Conservation (phyloP, 176 grass and related monocot species). For the Aegilops speltoides region DNA sequence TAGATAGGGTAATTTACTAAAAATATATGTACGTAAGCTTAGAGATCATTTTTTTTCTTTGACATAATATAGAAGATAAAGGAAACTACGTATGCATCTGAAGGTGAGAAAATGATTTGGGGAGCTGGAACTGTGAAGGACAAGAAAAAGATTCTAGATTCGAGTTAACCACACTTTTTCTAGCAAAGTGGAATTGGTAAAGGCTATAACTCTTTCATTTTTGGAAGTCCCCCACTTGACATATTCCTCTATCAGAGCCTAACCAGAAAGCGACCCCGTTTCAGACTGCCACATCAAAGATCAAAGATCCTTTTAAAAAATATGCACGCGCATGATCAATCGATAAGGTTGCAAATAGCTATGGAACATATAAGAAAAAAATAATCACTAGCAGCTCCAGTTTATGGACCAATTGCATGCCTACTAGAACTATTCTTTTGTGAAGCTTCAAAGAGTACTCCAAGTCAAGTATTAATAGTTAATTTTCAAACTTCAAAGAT, state of each 20-base stretch:
- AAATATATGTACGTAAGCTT: neutral
- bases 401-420: neutral
- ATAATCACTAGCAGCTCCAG: too few species aligned
- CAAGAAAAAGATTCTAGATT: neutral
- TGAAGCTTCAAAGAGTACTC: neutral
- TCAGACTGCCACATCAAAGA: neutral
- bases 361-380: neutral
- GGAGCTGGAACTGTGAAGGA: neutral
- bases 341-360: neutral
- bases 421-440: neutral
- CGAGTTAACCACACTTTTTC: neutral
- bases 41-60: neutral
- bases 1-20: neutral
- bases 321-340: neutral
- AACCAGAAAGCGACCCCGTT: slow-evolving; percentile 32
- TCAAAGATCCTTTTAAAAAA: slow-evolving; percentile 5
- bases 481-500: neutral
- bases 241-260: neutral
- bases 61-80: neutral
- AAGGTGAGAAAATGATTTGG: neutral
- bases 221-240: slow-evolving; percentile 16
- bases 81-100: neutral
- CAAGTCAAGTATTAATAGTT: neutral
- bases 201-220: neutral
- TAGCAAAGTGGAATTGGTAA: neutral